Conservation (phyloP, 306 rosid genomes). For the Hylodesmum podocarpum region DNA sequence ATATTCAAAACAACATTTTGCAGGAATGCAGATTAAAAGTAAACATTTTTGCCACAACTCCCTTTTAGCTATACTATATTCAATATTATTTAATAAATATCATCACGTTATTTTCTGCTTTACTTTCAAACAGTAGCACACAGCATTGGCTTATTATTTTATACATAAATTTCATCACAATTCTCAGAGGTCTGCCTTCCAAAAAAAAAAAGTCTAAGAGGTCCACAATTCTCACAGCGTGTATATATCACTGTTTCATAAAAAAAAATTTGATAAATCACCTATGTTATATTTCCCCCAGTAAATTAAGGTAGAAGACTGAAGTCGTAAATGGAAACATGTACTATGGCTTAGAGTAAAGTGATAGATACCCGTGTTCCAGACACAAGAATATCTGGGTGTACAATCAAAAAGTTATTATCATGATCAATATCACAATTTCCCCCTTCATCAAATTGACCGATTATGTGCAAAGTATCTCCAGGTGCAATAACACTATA, state of each 20-base stretch:
- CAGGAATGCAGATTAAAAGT: neutral
- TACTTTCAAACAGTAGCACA: neutral
- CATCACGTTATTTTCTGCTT: neutral
- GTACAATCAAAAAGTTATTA: slow-evolving; percentile 70
- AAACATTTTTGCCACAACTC: neutral
- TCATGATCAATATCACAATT: slow-evolving; percentile 65
- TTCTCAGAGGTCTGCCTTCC: neutral
- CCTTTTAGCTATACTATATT: neutral
- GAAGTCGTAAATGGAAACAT: neutral
- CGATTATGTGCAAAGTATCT: slow-evolving; percentile 80
- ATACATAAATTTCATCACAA: slow-evolving; percentile 1
- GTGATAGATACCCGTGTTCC: slow-evolving; percentile 83
- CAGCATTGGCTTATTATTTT: neutral
- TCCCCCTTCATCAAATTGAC: slow-evolving; percentile 77
- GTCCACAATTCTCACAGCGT: neutral
- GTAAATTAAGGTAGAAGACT: slow-evolving; percentile 22
- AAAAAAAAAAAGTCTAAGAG: neutral
- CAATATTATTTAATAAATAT: neutral
- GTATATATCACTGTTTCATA: neutral
- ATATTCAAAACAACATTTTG: neutral
- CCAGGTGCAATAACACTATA: slow-evolving; percentile 80
- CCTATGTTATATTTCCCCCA: neutral
- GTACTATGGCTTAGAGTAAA: slow-evolving; percentile 15
- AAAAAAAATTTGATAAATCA: slow-evolving; percentile 16
- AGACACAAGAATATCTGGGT: slow-evolving; percentile 77